Base-by-base conservation (phyloP, 1,284 basidiomycete species). In the Melanopsichium pennsylvanicum region DNA sequence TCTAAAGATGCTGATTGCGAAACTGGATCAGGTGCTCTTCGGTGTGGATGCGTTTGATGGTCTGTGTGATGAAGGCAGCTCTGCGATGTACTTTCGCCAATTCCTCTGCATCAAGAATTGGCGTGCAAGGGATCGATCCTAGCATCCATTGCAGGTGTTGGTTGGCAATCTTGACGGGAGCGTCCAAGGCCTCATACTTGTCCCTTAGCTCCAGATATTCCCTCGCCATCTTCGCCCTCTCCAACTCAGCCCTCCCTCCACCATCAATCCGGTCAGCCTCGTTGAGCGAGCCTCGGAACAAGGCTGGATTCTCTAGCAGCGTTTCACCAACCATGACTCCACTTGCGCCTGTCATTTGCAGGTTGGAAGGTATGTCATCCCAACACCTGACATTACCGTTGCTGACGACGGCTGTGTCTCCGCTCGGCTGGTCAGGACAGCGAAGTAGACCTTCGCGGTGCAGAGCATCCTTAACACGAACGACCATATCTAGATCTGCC, bases 311-410 rank as follows among this genome's bases (percentile, higher is more conserved):
- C 22, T 85, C 86, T 7, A 90, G 81, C 29, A 91, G 79, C 16
- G 86, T 85, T 77, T 91, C 89, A 8, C 88, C 90, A 3, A 90
- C 87, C 89, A 91, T 91, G 57, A 88, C 78, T 8, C 89, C 90
- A 70, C 89, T 86, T 35, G 88, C 88, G n/a, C 84, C 83, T 2
- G 89, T 90, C 37, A 81, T 81, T 8, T 78, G 72, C 42, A 85
- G 74, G 72, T 90, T 90, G 25, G 75, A 70, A 55, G 79, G 76
- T 10, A 90, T 76, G 75, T 91, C 87, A 27, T 80, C 78, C 81
- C 84, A 87, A 12, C 79, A 81, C 16, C 86, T 84, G 12, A 91
- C 90, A 70, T 91, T 91, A 13, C 90, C 89, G 72, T 91, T 91
- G 81, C 87, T 88, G 45, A 91, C 81, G 40, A 90, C 85, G 5